Conservation (phyloP, 768 basidiomycete species). For the Lactarius hengduanensis region DNA sequence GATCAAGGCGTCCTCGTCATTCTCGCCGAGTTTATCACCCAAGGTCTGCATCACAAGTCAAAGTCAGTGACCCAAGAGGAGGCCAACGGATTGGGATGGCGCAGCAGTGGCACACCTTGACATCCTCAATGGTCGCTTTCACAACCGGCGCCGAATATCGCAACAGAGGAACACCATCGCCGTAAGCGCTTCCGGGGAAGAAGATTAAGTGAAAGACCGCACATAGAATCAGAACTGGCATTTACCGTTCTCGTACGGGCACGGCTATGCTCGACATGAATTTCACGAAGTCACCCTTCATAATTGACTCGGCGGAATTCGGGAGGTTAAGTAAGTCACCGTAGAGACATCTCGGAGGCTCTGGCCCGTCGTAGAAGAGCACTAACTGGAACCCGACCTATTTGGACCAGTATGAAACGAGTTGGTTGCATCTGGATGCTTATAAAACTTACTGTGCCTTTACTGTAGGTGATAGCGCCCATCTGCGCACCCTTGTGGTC, state of each 20-base stretch:
- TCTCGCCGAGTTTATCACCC: conserved; percentile 37
- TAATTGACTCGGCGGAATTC: conserved; percentile 4
- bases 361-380: conserved; percentile 61
- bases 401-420: conserved; percentile 37
- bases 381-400: conserved; percentile 45
- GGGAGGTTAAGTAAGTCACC: conserved; percentile 50
- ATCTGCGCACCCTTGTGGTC: neutral
- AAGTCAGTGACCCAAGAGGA: neutral
- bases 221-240: neutral
- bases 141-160: conserved; percentile 25
- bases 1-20: conserved; percentile 41
- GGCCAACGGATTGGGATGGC: neutral
- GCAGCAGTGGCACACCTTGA: conserved; percentile 34
- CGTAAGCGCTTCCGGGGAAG: neutral
- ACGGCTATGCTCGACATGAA: neutral
- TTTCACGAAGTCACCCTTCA: conserved; percentile 42
- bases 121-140: conserved; percentile 46
- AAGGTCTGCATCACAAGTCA: conserved; percentile 39
- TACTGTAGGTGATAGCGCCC: neutral
- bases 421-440: neutral
- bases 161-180: neutral
- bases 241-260: neutral
- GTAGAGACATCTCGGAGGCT: conserved; percentile 48
- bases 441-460: conserved; percentile 23
- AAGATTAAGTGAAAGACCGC: neutral